phyloP scores from a whole-genome alignment of 495 filamentous ascomycete genomes.

The Aspergillus steynii region DNA sequence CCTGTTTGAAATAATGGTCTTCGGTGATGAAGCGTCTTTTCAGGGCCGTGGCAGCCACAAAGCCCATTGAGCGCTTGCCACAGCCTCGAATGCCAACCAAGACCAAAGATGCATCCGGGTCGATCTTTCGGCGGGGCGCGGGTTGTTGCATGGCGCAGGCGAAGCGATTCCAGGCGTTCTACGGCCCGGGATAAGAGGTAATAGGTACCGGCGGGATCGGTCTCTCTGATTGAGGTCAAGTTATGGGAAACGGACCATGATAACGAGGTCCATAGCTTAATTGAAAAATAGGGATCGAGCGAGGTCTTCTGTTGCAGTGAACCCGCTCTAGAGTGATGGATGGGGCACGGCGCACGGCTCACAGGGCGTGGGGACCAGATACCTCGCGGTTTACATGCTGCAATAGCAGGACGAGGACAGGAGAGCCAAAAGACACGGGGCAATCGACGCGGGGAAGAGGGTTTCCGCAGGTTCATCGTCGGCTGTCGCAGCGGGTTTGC shows the following conservation, averaged over 20 bases:
- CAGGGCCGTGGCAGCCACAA: slow-evolving; percentile 75
- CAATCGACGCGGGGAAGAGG: no score
- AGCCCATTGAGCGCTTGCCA: slow-evolving; percentile 76
- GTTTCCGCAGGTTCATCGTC: not conserved
- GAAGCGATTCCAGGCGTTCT: not conserved
- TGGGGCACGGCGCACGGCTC: not conserved
- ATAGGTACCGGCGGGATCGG: not conserved
- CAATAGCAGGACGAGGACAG: not conserved
- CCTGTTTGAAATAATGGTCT: slow-evolving; percentile 72
- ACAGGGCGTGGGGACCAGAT: not conserved
- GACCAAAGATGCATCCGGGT: slow-evolving; percentile 68
- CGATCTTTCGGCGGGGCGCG: slow-evolving; percentile 51
- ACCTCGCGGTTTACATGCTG: slow-evolving; percentile 7
- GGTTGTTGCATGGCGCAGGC: slow-evolving; percentile 44
- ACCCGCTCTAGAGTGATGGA: not conserved
- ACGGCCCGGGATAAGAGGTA: not conserved
- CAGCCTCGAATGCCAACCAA: slow-evolving; percentile 75
- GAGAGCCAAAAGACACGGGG: no score
- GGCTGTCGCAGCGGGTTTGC: not conserved
- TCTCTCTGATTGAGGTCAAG: not conserved
- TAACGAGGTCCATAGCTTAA: not conserved
- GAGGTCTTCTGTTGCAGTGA: not conserved
- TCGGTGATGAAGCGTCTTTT: slow-evolving; percentile 73
- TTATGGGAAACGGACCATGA: not conserved
- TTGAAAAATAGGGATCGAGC: not conserved